Conservation (phyloP, 306 rosid species). For the Trifolium pratense region DNA sequence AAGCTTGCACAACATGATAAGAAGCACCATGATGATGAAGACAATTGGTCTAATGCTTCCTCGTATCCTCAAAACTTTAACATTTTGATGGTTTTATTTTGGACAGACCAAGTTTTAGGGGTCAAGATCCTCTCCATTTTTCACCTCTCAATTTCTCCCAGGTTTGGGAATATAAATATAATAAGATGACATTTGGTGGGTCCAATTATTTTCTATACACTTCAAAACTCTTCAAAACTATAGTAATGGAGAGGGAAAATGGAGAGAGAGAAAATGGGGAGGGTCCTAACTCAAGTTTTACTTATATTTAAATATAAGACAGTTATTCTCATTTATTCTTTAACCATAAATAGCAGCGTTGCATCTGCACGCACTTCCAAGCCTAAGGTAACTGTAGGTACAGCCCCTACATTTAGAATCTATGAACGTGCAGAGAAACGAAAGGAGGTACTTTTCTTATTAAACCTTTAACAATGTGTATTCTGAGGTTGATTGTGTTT, state of each 20-base stretch:
- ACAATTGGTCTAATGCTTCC: constrained; percentile 74
- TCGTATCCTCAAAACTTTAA: constrained; percentile 80
- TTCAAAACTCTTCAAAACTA: neutral
- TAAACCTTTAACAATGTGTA: constrained; percentile 29
- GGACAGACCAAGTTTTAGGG: neutral
- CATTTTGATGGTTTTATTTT: constrained; percentile 40
- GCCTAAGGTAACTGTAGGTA: constrained; percentile 81
- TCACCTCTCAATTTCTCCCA: neutral
- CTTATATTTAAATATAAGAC: constrained; percentile 4
- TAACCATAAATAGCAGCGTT: constrained; percentile 59
- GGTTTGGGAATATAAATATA: neutral
- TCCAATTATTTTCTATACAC: neutral
- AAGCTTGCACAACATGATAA: constrained; percentile 55
- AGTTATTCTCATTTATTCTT: constrained; percentile 45
- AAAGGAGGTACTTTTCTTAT: constrained; percentile 75
- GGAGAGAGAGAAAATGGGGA: no score
- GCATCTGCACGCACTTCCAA: constrained; percentile 71
- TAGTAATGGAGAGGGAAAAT: neutral
- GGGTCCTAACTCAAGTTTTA: constrained; percentile 4
- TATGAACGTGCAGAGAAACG: constrained; percentile 80
- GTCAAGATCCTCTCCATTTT: neutral
- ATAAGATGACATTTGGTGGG: neutral
- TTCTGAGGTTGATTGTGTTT: constrained; percentile 23
- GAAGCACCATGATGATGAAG: constrained; percentile 86
- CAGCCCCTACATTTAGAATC: constrained; percentile 78